These are phyloP conservation scores for Ophiostoma sp. DNA, from an alignment of 2,329 filamentous ascomycete genomes.

Conservation along the genomic window DNA sequence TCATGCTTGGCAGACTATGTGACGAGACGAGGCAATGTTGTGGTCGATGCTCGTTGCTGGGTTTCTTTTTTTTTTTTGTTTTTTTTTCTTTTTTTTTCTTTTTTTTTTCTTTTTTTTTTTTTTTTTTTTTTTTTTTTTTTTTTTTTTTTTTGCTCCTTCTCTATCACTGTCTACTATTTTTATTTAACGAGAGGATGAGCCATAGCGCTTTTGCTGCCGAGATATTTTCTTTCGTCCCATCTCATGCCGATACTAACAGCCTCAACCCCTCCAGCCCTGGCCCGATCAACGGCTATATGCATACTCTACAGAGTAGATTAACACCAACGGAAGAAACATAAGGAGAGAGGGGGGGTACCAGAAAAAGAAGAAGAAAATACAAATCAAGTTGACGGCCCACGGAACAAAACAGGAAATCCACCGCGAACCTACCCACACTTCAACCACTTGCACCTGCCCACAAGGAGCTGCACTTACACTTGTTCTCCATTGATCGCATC, in stretches of 20 bases:
- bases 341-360: neutral
- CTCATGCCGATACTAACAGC: neutral
- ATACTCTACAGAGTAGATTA: neutral
- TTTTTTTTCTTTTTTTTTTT: no score
- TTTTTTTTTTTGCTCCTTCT: no score
- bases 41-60: no score
- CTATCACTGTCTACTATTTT: no score
- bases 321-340: neutral
- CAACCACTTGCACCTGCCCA: neutral
- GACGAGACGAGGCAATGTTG: no score
- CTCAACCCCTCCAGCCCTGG: neutral
- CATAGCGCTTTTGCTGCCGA: neutral
- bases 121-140: no score
- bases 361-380: neutral
- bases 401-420: neutral
- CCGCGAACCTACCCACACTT: neutral
- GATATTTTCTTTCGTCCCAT: neutral
- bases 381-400: neutral
- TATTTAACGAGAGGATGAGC: no score
- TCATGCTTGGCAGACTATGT: no score
- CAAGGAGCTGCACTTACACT: constrained; percentile 7
- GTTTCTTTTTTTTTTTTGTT: no score
- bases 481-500: constrained; percentile 3
- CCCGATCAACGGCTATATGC: neutral
- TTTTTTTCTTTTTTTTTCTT: no score